Evolutionary conservation across 768 basidiomycete genomes (phyloP).

Genomic region (Crassisporium funariophilum): DNA sequence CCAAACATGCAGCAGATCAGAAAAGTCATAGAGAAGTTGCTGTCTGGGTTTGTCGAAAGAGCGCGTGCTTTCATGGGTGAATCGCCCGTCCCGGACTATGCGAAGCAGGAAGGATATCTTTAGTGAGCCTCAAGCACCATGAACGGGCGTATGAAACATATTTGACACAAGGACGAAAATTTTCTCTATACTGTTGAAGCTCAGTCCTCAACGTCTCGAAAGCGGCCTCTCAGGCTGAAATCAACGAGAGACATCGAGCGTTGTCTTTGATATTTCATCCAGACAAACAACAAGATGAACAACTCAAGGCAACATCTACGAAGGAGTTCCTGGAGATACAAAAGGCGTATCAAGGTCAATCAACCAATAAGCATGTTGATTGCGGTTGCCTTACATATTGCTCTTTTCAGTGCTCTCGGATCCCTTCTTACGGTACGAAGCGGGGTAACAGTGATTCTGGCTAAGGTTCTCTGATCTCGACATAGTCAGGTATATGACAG

Average conservation of each 20-base stretch:
- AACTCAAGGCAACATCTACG: slow-evolving; percentile 58
- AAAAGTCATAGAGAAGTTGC: too few relatives aligned
- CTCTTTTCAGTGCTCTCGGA: slow-evolving; percentile 63
- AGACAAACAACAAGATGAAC: slow-evolving; percentile 72
- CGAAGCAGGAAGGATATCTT: too few relatives aligned
- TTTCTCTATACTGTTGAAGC: neutral
- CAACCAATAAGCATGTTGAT: too few relatives aligned
- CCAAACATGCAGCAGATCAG: too few relatives aligned
- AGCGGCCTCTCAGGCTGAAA: slow-evolving; percentile 65
- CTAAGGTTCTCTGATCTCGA: slow-evolving; percentile 5
- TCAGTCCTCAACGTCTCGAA: slow-evolving; percentile 66
- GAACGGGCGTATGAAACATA: too few relatives aligned
- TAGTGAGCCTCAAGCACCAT: too few relatives aligned
- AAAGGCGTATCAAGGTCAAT: slow-evolving; percentile 78
- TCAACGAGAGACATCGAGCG: slow-evolving; percentile 71
- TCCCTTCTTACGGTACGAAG: slow-evolving; percentile 61
- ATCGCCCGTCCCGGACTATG: too few relatives aligned
- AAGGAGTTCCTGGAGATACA: slow-evolving; percentile 75
- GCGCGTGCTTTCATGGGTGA: too few relatives aligned
- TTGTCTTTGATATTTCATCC: slow-evolving; percentile 84
- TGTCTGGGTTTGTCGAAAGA: too few relatives aligned
- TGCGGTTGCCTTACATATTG: neutral
- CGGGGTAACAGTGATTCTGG: neutral
- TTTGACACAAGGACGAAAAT: neutral
- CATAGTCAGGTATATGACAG: slow-evolving; percentile 73